Evolutionary conservation across 2,329 filamentous ascomycete species (phyloP).

Genomic region (Seiridium unicorne): DNA sequence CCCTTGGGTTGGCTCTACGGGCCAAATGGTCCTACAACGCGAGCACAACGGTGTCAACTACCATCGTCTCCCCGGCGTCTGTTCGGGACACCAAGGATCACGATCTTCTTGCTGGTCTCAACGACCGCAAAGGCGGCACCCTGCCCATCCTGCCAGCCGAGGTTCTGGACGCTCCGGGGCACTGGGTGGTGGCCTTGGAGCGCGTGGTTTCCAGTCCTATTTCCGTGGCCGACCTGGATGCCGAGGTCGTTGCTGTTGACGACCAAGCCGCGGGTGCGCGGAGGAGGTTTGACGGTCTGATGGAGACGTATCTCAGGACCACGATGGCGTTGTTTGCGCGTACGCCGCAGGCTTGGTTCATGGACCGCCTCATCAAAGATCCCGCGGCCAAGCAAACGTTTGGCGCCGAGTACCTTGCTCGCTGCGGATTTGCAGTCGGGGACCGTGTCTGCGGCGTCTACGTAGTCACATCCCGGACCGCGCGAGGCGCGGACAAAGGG

Average conservation of each 20-base stretch:
- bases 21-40: neutral
- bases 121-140: too few relatives aligned
- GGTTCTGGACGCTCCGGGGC: slow-evolving; percentile 3
- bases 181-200: slow-evolving; percentile 17
- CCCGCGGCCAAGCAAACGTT: slow-evolving; percentile 11
- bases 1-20: too few relatives aligned
- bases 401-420: slow-evolving; percentile 12
- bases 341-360: slow-evolving; percentile 21
- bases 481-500: too few relatives aligned
- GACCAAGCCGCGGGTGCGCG: too few relatives aligned
- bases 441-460: slow-evolving; percentile 25
- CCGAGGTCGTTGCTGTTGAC: neutral
- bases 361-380: slow-evolving; percentile 15
- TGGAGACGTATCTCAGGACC: slow-evolving; percentile 17
- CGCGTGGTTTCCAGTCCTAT: slow-evolving; percentile 14
- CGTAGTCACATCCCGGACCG: slow-evolving; percentile 11
- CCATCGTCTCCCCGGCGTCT: neutral
- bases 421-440: slow-evolving; percentile 15
- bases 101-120: neutral
- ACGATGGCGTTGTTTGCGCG: slow-evolving; percentile 20
- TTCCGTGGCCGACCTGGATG: neutral
- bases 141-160: slow-evolving; percentile 8
- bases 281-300: neutral
- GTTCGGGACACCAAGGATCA: neutral
- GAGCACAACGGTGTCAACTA: neutral